Base-by-base conservation (phyloP, 2,329 filamentous ascomycete genomes). In the Colletotrichum sp. region DNA sequence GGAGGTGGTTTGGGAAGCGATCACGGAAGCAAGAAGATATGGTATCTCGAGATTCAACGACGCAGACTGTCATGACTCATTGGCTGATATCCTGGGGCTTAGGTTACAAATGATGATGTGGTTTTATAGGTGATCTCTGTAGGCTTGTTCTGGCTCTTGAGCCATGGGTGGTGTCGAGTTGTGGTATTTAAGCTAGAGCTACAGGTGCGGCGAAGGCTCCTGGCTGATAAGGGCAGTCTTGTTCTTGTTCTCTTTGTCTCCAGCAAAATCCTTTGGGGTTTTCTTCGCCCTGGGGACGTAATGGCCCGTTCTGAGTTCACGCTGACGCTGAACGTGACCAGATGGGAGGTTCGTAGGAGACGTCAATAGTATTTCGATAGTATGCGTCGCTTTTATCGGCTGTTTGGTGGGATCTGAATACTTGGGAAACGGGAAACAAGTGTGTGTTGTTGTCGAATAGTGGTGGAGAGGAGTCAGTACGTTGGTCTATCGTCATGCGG, bases 221-320 rank as follows among this genome's bases (percentile, higher is more conserved):
- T 10, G 10, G 44, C 18, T 18, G 18, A 49, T 10, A 4, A 49
- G 5, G 0, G 18, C 39, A 3, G 26, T 26, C 26, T 26, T 26
- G 26, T 10, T 3, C 10, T n/a, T n/a, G 0, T 0, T 44, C 36
- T 0, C 9, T 9, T 49, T n/a, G 6, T 49, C 44, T 49, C 39
- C 16, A 44, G 39, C 18, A n/a, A n/a, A 5, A 10, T n/a, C 0
- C 1, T 44, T 1, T 0, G 8, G 6, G 8, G 8, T 1, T 44
- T 10, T 44, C 5, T 44, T 44, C 0, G 39, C 39, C 1, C 8
- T 44, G 39, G 18, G 18, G 18, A n/a, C 18, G 18, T 39, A 39
- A 8, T 39, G 36, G 16, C 36, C 1, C 8, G 36, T 49, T 4
- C 18, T 21, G 44, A 49, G 44, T 49, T 49, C 1, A 49, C 6